A percentile compares a stretch with the other conserved stretches of the same genome.
Evolutionary conservation across 208 protist genomes (phyloP).

Genomic region (Wallacemonas rigidus): DNA sequence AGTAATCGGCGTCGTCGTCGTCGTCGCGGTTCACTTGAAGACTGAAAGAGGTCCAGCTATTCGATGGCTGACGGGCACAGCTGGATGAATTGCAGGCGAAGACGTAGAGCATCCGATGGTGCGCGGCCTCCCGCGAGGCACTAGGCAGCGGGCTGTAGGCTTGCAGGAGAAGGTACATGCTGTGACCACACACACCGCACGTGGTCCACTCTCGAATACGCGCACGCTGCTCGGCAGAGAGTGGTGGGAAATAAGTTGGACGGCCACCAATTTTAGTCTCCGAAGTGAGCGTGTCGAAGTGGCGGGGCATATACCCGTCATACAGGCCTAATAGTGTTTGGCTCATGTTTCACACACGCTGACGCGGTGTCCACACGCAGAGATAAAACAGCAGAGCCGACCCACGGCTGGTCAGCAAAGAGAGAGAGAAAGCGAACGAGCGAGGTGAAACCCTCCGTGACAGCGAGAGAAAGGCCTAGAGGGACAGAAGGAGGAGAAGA

Average conservation of each 20-base stretch:
- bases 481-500: background rate
- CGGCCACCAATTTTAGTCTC: constrained; percentile 80
- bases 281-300: constrained; percentile 53
- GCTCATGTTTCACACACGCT: background rate
- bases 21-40: constrained; percentile 62
- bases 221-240: constrained; percentile 34
- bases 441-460: background rate
- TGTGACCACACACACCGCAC: constrained; percentile 66
- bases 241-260: constrained; percentile 50
- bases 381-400: too few relatives aligned
- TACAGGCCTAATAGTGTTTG: constrained; percentile 67
- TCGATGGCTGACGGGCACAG: constrained; percentile 67
- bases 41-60: constrained; percentile 70
- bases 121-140: constrained; percentile 19
- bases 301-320: constrained; percentile 74
- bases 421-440: background rate
- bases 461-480: background rate
- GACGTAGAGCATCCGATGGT: constrained; percentile 86
- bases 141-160: constrained; percentile 74
- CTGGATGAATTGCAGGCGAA: constrained; percentile 73
- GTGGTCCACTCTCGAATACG: constrained; percentile 58
- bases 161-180: constrained; percentile 75
- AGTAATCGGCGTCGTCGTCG: constrained; percentile 29
- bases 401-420: background rate
- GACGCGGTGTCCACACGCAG: too few relatives aligned